A percentile compares a stretch with the other conserved stretches of the same genome.
phyloP scores from a whole-genome alignment of 169 alveolate genomes.

The Haemoproteus tartakovskyi region DNA sequence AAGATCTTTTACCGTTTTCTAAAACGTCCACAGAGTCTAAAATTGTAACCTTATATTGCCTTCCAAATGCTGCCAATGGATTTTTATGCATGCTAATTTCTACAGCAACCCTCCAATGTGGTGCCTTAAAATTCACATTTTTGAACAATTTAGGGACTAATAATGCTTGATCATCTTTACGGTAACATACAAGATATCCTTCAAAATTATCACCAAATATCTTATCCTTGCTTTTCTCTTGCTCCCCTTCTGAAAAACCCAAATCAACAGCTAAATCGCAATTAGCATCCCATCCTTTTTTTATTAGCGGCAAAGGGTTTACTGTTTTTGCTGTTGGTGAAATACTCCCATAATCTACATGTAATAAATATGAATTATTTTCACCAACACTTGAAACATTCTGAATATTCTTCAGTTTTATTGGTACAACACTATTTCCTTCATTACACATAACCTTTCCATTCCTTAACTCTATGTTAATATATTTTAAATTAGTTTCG shows the following conservation, averaged over 20 bases:
- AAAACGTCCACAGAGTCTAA: constrained; percentile 14
- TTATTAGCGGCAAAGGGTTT: too few species aligned
- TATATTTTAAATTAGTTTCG: too few species aligned
- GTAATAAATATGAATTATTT: too few species aligned
- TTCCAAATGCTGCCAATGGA: constrained; percentile 30
- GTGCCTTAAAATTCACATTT: constrained; percentile 10
- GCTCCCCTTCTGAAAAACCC: neutral
- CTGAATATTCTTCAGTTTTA: too few species aligned
- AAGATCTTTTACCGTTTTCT: constrained; percentile 8
- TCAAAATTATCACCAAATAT: constrained; percentile 21
- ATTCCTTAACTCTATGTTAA: too few species aligned
- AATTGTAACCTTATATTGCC: constrained; percentile 19
- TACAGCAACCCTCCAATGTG: constrained; percentile 51
- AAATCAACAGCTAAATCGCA: neutral
- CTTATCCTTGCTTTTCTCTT: neutral
- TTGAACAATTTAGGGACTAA: constrained; percentile 15
- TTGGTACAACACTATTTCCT: too few species aligned
- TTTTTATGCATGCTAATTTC: constrained; percentile 5
- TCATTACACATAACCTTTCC: too few species aligned
- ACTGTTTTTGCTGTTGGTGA: too few species aligned
- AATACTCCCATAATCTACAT: too few species aligned
- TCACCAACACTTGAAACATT: too few species aligned
- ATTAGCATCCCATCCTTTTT: too few species aligned
- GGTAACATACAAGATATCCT: constrained; percentile 28
- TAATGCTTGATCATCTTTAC: constrained; percentile 10